Base-by-base conservation (phyloP, 805 yeast species). In the Metschnikowia lochheadii region DNA sequence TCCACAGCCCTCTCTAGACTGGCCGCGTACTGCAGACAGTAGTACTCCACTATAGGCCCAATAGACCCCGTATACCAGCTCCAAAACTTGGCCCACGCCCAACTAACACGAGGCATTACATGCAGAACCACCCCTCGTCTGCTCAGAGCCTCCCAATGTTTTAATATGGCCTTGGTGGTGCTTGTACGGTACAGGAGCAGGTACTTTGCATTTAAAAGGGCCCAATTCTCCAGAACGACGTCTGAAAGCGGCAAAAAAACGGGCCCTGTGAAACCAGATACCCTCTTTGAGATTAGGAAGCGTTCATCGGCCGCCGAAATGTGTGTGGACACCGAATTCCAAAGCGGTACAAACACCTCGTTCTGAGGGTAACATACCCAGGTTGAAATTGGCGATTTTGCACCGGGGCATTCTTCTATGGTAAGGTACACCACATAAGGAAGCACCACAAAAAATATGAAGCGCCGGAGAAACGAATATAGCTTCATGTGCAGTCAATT, bases 31-130 rank as follows among this genome's bases (percentile, higher is more conserved):
- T 47, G 40, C 31, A 40, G 49, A 15, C 50, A 35, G 35, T 54
- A 53, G 49, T 51, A 54, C 32, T 45, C 48, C n/a, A 49, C 52
- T 29, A 50, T 33, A 3, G 60, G 60, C 8, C 35, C 49, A 29
- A 50, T 15, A 35, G 40, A 44, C 10, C 42, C 48, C 23, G 40
- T n/a, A 42, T 53, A 53, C 40, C 48, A 38, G 35, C 17, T 42
- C 23, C 13, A 3, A 7, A 15, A 15, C 8, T 43, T 15, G 11
- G 55, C 50, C n/a, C 32, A 11, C 15, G 21, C 39, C 38, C 36
- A 46, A 11, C 13, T 2, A 11, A 33, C 29, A 7, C 14, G 17
- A 10, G 42, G 35, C 5, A 29, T 10, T 2, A 37, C 35, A 5
- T 13, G 31, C 26, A 4, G 36, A 3, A 8, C 4, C 18, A 37